Conservation (phyloP, 495 filamentous ascomycete species). For the Penicillium maclennaniae region DNA sequence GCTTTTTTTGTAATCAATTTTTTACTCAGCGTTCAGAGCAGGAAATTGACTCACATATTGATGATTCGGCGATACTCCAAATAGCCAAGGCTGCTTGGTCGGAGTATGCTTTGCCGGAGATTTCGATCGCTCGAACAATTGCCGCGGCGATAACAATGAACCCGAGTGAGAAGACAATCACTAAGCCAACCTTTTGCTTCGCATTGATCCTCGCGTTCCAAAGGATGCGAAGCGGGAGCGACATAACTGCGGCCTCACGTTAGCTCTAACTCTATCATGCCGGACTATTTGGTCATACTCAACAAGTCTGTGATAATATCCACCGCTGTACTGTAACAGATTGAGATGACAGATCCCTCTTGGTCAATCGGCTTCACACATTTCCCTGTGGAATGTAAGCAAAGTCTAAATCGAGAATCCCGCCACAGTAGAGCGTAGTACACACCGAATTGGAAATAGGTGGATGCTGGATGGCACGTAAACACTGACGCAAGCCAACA, state of each 20-base stretch:
- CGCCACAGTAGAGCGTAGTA: background rate
- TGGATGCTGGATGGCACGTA: constrained; percentile 36
- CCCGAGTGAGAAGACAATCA: constrained; percentile 29
- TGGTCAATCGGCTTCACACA: constrained; percentile 18
- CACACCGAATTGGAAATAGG: constrained; percentile 39
- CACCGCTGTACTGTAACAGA: constrained; percentile 42
- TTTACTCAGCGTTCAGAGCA: background rate
- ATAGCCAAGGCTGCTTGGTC: constrained; percentile 27
- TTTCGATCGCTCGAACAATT: constrained; percentile 28
- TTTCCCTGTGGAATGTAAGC: constrained; percentile 9
- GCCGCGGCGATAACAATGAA: constrained; percentile 31
- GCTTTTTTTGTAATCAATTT: constrained; percentile 20
- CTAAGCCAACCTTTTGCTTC: constrained; percentile 32
- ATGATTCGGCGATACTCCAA: constrained; percentile 31
- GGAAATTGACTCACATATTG: constrained; percentile 23
- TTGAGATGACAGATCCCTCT: constrained; percentile 31
- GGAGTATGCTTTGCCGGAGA: constrained; percentile 21
- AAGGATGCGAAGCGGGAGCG: constrained; percentile 29
- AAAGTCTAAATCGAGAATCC: background rate
- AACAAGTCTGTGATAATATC: constrained; percentile 41
- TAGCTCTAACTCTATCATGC: background rate
- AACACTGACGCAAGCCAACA: constrained; percentile 30
- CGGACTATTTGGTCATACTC: constrained; percentile 14
- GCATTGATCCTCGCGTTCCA: constrained; percentile 22
- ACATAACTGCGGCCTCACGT: constrained; percentile 26